Evolutionary conservation across 176 grass and related monocot species (phyloP).

Genomic region (Olyra latifolia): DNA sequence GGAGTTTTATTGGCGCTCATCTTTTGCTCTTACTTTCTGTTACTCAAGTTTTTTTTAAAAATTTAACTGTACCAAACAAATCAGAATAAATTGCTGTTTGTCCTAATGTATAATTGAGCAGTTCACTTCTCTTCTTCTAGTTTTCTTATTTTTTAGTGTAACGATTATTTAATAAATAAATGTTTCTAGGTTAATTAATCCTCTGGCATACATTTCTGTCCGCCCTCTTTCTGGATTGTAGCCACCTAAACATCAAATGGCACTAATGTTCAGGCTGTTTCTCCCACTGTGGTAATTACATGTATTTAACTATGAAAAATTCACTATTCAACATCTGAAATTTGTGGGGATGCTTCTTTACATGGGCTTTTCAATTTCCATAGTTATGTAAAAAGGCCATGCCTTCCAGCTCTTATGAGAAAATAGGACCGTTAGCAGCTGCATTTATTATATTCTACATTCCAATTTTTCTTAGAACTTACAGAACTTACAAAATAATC

Average conservation of each 20-base stretch:
- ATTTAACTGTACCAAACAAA: background rate
- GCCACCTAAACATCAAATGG: constrained; percentile 65
- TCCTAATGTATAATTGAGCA: background rate
- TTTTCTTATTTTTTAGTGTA: background rate
- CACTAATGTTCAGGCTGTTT: constrained; percentile 41
- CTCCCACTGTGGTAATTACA: constrained; percentile 14
- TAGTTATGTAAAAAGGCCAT: constrained; percentile 6
- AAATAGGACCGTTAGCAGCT: background rate
- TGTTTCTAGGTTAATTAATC: background rate
- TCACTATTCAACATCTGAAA: background rate
- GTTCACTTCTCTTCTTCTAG: background rate
- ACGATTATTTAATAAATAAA: background rate
- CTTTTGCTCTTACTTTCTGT: background rate
- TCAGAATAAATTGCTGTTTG: background rate
- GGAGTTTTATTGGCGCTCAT: background rate
- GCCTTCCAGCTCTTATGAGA: constrained; percentile 10
- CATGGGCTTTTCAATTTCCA: background rate
- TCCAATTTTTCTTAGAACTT: too few species aligned
- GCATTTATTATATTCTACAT: constrained; percentile 7
- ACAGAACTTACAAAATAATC: too few species aligned
- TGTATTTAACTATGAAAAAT: background rate
- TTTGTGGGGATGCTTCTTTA: background rate
- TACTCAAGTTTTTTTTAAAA: constrained; percentile 5
- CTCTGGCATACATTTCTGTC: background rate
- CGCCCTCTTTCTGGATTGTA: constrained; percentile 41